Evolutionary conservation across 495 filamentous ascomycete genomes (phyloP).

Genomic region (Podospora bellae-mahoneyi): DNA sequence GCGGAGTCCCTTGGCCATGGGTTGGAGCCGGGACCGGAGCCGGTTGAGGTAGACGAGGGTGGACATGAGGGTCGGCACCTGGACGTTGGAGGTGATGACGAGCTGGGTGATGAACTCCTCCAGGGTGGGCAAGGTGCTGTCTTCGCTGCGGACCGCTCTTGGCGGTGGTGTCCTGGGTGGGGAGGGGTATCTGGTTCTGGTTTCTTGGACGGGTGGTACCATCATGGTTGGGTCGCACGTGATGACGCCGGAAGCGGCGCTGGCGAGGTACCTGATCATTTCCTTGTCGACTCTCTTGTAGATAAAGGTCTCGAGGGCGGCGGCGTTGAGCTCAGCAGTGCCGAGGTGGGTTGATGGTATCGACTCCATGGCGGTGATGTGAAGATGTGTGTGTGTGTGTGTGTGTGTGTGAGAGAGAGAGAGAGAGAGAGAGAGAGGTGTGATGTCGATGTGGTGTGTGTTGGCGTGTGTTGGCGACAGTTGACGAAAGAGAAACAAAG

Average conservation of each 20-base stretch:
- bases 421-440: not conserved
- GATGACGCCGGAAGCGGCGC: conserved; percentile 82
- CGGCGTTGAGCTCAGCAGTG: conserved; percentile 60
- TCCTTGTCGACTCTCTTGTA: conserved; percentile 71
- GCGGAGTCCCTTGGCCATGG: conserved; percentile 93
- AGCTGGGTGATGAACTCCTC: conserved; percentile 88
- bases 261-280: conserved; percentile 83
- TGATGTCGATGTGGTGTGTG: conserved; percentile 17
- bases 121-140: conserved; percentile 63
- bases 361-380: conserved; percentile 36
- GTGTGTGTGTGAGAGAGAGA: conserved; percentile 5
- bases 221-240: conserved; percentile 69
- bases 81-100: conserved; percentile 89
- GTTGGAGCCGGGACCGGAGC: conserved; percentile 76
- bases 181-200: conserved; percentile 51
- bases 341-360: conserved; percentile 32
- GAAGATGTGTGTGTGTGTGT: conserved; percentile 16
- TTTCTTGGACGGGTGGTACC: conserved; percentile 25
- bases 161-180: conserved; percentile 63
- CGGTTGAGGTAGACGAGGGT: conserved; percentile 88
- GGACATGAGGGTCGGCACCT: conserved; percentile 95
- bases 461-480: conserved; percentile 14
- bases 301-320: conserved; percentile 87
- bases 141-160: conserved; percentile 45
- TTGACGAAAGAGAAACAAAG: conserved; percentile 16